phyloP scores from a whole-genome alignment of 1,284 basidiomycete genomes.

The Puccinia coronata region DNA sequence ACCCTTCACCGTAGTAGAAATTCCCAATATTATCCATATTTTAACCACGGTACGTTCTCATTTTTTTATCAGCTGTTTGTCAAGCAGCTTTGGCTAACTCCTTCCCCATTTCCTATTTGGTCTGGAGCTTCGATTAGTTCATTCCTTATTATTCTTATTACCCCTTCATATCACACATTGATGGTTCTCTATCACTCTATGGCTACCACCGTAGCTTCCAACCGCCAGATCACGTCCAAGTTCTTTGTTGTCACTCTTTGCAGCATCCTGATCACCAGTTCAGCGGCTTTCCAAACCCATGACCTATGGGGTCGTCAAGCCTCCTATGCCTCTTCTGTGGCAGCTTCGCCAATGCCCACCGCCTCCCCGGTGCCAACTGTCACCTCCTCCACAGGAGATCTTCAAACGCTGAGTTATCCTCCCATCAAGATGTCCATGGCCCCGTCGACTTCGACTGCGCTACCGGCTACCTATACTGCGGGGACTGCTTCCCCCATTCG shows the following conservation, averaged over 20 bases:
- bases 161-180: neutral
- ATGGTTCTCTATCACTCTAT: neutral
- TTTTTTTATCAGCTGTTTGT: neutral
- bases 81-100: neutral
- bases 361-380: neutral
- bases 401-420: conserved; percentile 34
- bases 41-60: neutral
- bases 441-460: conserved; percentile 63
- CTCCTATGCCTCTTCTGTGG: neutral
- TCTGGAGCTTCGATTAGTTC: neutral
- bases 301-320: conserved; percentile 12
- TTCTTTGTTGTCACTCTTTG: conserved; percentile 14
- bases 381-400: neutral
- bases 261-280: neutral
- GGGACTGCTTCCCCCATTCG: conserved; percentile 68
- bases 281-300: neutral
- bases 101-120: neutral
- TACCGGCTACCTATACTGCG: conserved; percentile 64
- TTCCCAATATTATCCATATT: neutral
- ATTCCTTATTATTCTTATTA: conserved; percentile 14
- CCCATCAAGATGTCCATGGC: conserved; percentile 55
- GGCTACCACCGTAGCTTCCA: neutral
- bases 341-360: neutral
- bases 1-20: neutral
- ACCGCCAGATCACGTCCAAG: neutral